phyloP scores from a whole-genome alignment of 352 stramenopile species.

The Globisporangium acanthophoron region DNA sequence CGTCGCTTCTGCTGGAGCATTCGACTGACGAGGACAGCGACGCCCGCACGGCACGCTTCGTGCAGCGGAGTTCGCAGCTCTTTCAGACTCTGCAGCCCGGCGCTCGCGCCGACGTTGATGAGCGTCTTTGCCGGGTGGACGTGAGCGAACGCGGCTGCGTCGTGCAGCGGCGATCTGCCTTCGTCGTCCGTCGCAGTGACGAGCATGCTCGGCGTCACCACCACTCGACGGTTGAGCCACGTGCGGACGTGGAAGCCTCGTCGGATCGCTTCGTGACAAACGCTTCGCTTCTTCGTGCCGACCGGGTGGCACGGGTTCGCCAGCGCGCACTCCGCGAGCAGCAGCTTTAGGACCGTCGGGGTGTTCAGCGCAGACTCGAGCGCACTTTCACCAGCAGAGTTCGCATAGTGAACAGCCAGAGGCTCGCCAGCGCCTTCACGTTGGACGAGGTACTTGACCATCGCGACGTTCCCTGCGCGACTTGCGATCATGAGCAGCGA shows the following conservation, averaged over 20 bases:
- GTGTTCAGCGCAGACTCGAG: constrained; percentile 16
- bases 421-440: constrained; percentile 8
- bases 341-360: constrained; percentile 4
- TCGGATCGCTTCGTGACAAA: constrained; percentile 17
- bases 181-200: constrained; percentile 13
- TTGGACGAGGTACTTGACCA: constrained; percentile 20
- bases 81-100: neutral
- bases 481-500: constrained; percentile 32
- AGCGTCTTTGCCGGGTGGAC: constrained; percentile 5
- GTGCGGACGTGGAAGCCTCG: constrained; percentile 19
- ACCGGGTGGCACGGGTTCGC: constrained; percentile 14
- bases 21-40: neutral
- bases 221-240: constrained; percentile 15
- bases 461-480: constrained; percentile 8
- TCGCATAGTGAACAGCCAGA: constrained; percentile 12
- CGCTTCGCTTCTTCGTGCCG: constrained; percentile 11
- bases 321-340: constrained; percentile 5
- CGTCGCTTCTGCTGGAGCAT: constrained; percentile 5
- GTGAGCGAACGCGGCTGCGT: constrained; percentile 4
- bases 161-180: constrained; percentile 7
- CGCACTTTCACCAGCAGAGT: constrained; percentile 5
- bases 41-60: constrained; percentile 5
- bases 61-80: constrained; percentile 4
- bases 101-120: constrained; percentile 6
- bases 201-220: constrained; percentile 15